Base-by-base conservation (phyloP, 768 basidiomycete species). In the Mycena galericulata region DNA sequence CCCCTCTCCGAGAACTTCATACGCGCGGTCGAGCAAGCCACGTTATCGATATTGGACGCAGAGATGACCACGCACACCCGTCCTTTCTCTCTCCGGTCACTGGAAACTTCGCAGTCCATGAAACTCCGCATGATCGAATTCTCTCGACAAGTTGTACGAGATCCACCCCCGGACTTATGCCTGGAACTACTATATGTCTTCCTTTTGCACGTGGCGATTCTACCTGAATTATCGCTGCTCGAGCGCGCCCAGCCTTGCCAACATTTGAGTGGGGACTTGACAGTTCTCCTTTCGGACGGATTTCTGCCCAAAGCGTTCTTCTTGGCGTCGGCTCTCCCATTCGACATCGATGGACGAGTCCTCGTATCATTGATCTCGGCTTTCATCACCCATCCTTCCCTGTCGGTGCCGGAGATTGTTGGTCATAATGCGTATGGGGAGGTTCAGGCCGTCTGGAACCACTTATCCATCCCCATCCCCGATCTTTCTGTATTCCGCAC, bases 301-400 rank as follows among this genome's bases (percentile, higher is more conserved):
- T 87, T 90, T 71, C 73, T 90, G 1, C 85, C 86, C 0, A 51
- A 49, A 0, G 62, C 83, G 4, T 82, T 88, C 67, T 67, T 77
- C 11, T 68, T 72, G 0, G 72, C 82, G 1, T 62, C 73, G 9
- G 61, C 66, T 30, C 61, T 73, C 41, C 69, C 77, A 41, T 67
- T 85, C n/a, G 86, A 89, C 59, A 58, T 91, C 8, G 90, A 92
- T 70, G 86, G 86, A 17, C 79, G 83, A 38, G 75, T 90, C 12
- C 90, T 88, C 73, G 61, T 80, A 18, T 75, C 81, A 18, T 77
- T 90, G 26, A 58, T 90, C 41, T 77, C 77, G 14, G 80, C 82
- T 69, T 40, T 82, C 24, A 74, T 81, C 9, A 56, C 73, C 17
- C 40, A 76, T 22, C 70, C 78, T 4, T 15, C 78, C 12, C 61